A percentile compares a stretch with the other conserved stretches of the same genome.
Conservation (phyloP, 768 basidiomycete species). For the Hysterangium stoloniferum region DNA sequence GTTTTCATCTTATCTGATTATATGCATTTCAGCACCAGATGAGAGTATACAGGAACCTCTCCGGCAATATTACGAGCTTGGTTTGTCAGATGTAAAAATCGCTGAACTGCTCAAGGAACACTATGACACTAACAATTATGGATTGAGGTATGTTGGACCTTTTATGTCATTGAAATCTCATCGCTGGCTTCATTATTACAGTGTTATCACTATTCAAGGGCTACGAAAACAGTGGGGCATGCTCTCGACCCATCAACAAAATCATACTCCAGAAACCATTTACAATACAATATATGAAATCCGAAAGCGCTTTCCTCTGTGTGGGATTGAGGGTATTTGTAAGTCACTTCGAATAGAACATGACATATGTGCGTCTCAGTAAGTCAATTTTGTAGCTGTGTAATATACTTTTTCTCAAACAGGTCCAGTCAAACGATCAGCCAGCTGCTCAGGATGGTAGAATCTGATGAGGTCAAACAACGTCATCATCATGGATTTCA, state of each 20-base stretch:
- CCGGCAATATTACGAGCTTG: neutral
- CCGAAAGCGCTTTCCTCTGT: neutral
- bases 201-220: neutral
- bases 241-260: neutral
- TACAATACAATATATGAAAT: neutral
- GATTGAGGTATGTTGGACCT: neutral
- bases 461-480: conserved; percentile 18
- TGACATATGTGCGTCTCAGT: neutral
- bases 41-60: neutral
- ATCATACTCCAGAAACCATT: neutral
- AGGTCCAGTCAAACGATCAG: conserved; percentile 10
- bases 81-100: neutral
- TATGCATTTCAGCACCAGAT: neutral
- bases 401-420: neutral
- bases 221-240: neutral
- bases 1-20: neutral
- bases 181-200: neutral
- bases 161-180: neutral
- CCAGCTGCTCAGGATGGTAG: conserved; percentile 12
- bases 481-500: conserved; percentile 19
- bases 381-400: neutral
- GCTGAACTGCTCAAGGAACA: neutral
- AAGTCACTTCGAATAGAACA: too few species aligned
- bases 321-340: neutral
- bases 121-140: neutral